Percentiles rank a stretch among this genome's conserved stretches.
phyloP scores from a whole-genome alignment of 805 yeast species.

The Jamesozyma spencerorum region DNA sequence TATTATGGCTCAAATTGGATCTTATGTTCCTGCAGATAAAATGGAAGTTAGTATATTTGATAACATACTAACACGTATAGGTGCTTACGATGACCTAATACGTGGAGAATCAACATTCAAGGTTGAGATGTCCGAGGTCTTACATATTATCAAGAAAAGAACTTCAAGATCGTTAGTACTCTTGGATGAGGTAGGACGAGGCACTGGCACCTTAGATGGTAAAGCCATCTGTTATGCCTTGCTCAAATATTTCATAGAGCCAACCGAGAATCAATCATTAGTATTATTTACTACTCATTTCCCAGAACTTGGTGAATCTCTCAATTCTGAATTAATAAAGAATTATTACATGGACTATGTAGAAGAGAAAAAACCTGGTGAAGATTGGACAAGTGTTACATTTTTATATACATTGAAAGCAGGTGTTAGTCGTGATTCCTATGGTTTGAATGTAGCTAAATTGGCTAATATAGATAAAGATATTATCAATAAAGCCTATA shows the following conservation, averaged over 20 bases:
- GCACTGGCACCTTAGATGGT: conserved; percentile 77
- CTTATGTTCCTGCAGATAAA: conserved; percentile 39
- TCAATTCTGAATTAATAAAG: conserved; percentile 34
- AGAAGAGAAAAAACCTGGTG: conserved; percentile 31
- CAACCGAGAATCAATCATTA: conserved; percentile 36
- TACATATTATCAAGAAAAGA: conserved; percentile 74
- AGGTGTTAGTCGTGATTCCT: conserved; percentile 54
- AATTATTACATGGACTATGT: conserved; percentile 68
- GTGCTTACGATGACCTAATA: conserved; percentile 71
- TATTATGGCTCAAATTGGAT: conserved; percentile 52
- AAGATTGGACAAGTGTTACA: conserved; percentile 35
- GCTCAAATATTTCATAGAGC: conserved; percentile 44
- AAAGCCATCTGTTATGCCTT: conserved; percentile 72
- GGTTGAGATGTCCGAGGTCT: conserved; percentile 94
- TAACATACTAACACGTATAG: conserved; percentile 54
- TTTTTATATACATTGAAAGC: conserved; percentile 43
- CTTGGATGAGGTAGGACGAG: conserved; percentile 93
- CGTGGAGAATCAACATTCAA: conserved; percentile 78
- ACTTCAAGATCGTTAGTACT: conserved; percentile 71
- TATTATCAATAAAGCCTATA: conserved; percentile 39
- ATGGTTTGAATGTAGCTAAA: conserved; percentile 79
- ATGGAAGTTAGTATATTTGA: conserved; percentile 63
- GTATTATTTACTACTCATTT: conserved; percentile 80
- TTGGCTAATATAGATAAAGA: conserved; percentile 51
- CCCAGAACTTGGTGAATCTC: conserved; percentile 49